Conservation (phyloP, 306 rosid species). For the Canavalia ensiformis region DNA sequence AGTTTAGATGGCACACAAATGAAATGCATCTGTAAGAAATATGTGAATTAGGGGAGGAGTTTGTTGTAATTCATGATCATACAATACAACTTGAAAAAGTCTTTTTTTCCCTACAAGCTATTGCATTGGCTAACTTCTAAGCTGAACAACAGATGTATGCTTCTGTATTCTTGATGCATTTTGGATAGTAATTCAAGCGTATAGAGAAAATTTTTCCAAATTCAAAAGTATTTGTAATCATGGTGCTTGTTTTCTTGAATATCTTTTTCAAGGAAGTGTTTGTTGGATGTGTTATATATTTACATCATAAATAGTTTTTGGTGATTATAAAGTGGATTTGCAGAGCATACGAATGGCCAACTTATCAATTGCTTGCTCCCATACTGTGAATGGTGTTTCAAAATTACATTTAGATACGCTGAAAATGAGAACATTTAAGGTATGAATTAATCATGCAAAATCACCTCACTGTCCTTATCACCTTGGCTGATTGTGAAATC, state of each 20-base stretch:
- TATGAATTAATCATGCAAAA: constrained; percentile 44
- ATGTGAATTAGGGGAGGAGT: not conserved
- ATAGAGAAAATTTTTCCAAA: constrained; percentile 24
- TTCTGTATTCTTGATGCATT: constrained; percentile 11
- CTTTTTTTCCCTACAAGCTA: constrained; percentile 30
- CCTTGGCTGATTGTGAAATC: constrained; percentile 39
- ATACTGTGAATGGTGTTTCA: constrained; percentile 78
- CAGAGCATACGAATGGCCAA: constrained; percentile 79
- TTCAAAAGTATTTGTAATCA: not conserved
- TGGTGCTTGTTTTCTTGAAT: constrained; percentile 36
- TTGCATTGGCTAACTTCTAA: not conserved
- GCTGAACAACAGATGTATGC: constrained; percentile 39
- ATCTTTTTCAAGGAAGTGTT: constrained; percentile 33
- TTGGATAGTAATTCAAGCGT: constrained; percentile 15
- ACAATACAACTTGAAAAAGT: constrained; percentile 19
- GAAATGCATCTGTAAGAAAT: not conserved
- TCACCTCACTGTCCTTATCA: constrained; percentile 33
- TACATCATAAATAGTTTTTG: not conserved
- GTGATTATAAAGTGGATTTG: constrained; percentile 48
- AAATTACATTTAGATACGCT: constrained; percentile 66
- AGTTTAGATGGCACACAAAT: not conserved
- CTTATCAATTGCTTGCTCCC: constrained; percentile 71
- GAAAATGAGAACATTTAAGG: constrained; percentile 71
- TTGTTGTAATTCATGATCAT: constrained; percentile 17
- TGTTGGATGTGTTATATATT: constrained; percentile 37